These are phyloP conservation scores for Cynara cardunculus DNA, from an alignment of 129 eudicot genomes.

Conservation along the genomic window DNA sequence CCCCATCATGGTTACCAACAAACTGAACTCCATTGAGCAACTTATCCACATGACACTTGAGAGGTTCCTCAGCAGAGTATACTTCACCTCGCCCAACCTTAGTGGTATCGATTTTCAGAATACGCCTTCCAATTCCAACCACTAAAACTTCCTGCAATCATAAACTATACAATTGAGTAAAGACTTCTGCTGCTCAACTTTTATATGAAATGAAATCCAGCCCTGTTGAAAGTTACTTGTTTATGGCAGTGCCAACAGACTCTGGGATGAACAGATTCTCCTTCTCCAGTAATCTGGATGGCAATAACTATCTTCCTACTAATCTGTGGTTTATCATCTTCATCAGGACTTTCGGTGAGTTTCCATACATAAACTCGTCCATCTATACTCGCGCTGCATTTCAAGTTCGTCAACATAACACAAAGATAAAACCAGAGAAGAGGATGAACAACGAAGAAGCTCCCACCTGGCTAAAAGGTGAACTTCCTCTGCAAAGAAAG, in stretches of 20 bases:
- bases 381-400: conserved; percentile 75
- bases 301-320: conserved; percentile 67
- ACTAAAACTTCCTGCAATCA: conserved; percentile 61
- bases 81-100: conserved; percentile 65
- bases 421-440: neutral
- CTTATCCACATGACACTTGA: conserved; percentile 52
- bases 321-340: conserved; percentile 83
- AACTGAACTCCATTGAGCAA: conserved; percentile 67
- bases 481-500: conserved; percentile 96
- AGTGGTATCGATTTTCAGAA: conserved; percentile 63
- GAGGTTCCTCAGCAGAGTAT: conserved; percentile 67
- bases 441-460: neutral
- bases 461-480: conserved; percentile 83
- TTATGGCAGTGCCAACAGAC: conserved; percentile 99
- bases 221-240: conserved; percentile 43
- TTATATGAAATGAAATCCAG: neutral
- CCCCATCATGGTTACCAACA: conserved; percentile 83
- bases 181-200: neutral
- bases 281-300: conserved; percentile 73
- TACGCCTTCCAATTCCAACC: conserved; percentile 64
- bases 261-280: conserved; percentile 79
- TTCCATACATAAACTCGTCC: conserved; percentile 89
- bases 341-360: conserved; percentile 73
- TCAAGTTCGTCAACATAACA: conserved; percentile 8
- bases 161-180: neutral